Evolutionary conservation across 257 asterid species (phyloP), one percentile per base, ranked within the genome.

Genomic region (Solanum bukasovii): DNA sequence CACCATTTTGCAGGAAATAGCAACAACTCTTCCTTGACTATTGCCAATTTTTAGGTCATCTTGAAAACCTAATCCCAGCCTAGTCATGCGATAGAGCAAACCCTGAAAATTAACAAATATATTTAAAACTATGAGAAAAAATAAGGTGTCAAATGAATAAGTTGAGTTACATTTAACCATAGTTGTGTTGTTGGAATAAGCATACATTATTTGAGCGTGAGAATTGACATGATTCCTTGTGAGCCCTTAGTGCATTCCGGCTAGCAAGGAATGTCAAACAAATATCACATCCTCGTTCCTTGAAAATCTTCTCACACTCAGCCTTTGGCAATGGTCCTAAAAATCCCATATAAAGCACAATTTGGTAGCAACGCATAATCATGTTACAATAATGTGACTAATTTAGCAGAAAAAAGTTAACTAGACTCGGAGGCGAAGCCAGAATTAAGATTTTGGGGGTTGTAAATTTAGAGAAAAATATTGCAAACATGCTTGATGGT

Each of bases 251-350:
- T 61, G 95, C 93, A 34, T 88, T 83, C 27, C 96, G 94, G 91
- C 91, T 94, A 71, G 65, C 59, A 49, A 93, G 89, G 87, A 95
- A 89, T 37, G 89, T 87, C 83, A 96, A 87, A 72, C 99, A 95
- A 85, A 95, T 88, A 88, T 93, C 98, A 35, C 98, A 95, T 35
- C 99, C 99, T 21, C 91, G 88, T 27, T 95, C 99, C 92, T 95
- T 96, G 94, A 96, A 96, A 72, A 93, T 83, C 92, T 94, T 95
- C 87, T 96, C 98, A 81, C 99, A 96, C 89, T 96, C 99, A 20
- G 91, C 96, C 95, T 96, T 96, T 13, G 98, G 98, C 42, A 96
- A 92, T 85, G 97, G 97, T 74, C 99, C 99, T 96, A 91, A 79
- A 77, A 77, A n/a, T 23, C 7, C 56, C 25, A 61, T 34, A 37